Evolutionary conservation across 1,284 basidiomycete genomes (phyloP).

Genomic region (Moesziomyces aphidis): DNA sequence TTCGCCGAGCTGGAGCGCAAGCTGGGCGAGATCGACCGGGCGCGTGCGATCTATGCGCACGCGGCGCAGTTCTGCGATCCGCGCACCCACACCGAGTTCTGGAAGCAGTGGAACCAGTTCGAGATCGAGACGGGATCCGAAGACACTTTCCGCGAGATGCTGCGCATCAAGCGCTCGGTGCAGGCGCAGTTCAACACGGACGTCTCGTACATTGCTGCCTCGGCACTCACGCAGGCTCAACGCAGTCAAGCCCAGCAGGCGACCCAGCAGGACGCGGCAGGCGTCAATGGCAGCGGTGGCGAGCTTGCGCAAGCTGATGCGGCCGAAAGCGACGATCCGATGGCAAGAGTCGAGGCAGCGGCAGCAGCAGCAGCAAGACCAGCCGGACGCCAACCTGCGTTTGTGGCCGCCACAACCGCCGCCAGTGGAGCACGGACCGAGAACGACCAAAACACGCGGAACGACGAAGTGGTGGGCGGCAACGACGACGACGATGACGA

Average conservation of each 20-base stretch:
- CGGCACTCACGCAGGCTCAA: slow-evolving; percentile 44
- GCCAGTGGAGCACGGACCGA: slow-evolving; percentile 74
- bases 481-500: slow-evolving; percentile 67
- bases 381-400: slow-evolving; percentile 23
- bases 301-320: slow-evolving; percentile 66
- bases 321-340: slow-evolving; percentile 72
- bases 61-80: slow-evolving; percentile 99
- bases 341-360: slow-evolving; percentile 70
- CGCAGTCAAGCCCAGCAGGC: slow-evolving; percentile 25
- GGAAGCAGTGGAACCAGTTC: slow-evolving; percentile 96
- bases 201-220: slow-evolving; percentile 71
- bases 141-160: slow-evolving; percentile 98
- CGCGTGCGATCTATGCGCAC: slow-evolving; percentile 94
- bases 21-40: slow-evolving; percentile 97
- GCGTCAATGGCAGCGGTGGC: slow-evolving; percentile 63
- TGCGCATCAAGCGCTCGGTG: slow-evolving; percentile 96
- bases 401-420: slow-evolving; percentile 68
- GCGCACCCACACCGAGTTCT: slow-evolving; percentile 84
- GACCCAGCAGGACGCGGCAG: slow-evolving; percentile 28
- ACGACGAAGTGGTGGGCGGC: slow-evolving; percentile 54
- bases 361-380: slow-evolving; percentile 24
- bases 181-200: slow-evolving; percentile 99
- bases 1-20: slow-evolving; percentile 97
- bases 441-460: slow-evolving; percentile 59
- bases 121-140: slow-evolving; percentile 97